Evolutionary conservation across 106 monocot genomes (phyloP).

Genomic region (Xerophyta viscosa): DNA sequence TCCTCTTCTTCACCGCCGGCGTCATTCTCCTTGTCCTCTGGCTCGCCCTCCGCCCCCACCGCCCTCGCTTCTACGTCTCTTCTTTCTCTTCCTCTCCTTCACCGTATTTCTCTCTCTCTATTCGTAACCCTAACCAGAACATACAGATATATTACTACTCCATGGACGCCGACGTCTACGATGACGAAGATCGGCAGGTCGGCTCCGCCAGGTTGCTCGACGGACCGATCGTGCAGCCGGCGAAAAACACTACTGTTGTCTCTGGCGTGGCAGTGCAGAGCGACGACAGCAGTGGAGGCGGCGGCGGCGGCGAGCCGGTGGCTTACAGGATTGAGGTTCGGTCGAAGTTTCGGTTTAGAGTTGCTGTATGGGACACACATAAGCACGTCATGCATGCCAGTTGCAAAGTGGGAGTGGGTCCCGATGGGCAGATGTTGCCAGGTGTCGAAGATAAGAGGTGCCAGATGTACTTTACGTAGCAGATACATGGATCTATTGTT

Average conservation of each 20-base stretch:
- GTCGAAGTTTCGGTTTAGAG: constrained; percentile 33
- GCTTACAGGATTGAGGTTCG: constrained; percentile 32
- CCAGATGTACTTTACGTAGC: constrained; percentile 37
- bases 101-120: constrained; percentile 18
- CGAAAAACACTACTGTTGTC: constrained; percentile 30
- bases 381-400: constrained; percentile 38
- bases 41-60: constrained; percentile 43
- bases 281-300: neutral
- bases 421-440: constrained; percentile 33
- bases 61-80: constrained; percentile 32
- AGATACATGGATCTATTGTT: neutral
- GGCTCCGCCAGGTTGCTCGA: neutral
- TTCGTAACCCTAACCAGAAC: constrained; percentile 35
- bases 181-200: constrained; percentile 1
- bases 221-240: constrained; percentile 27
- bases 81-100: constrained; percentile 13
- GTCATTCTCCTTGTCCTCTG: constrained; percentile 31
- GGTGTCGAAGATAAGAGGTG: constrained; percentile 24
- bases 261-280: constrained; percentile 5
- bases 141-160: constrained; percentile 30
- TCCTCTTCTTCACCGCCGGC: constrained; percentile 18
- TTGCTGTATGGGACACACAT: constrained; percentile 43
- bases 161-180: constrained; percentile 20
- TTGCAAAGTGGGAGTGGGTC: constrained; percentile 29
- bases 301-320: neutral